Conservation (phyloP, 140 eudicot genomes). For the Anethum foeniculum region DNA sequence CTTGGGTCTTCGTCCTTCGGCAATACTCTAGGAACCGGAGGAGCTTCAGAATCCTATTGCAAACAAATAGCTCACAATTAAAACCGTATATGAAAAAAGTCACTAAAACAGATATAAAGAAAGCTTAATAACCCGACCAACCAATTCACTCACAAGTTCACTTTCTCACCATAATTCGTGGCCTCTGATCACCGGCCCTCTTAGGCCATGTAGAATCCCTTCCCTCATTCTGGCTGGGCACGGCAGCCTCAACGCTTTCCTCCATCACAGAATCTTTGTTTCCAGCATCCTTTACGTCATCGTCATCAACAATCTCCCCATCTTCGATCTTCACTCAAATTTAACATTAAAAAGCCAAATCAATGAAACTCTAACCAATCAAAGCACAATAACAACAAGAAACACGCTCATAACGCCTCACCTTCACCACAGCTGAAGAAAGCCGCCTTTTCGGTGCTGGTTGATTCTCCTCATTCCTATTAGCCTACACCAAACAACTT, state of each 20-base stretch:
- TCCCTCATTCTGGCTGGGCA: conserved; percentile 31
- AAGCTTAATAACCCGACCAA: not conserved
- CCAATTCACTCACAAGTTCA: not conserved
- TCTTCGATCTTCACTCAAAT: conserved; percentile 57
- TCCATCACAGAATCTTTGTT: conserved; percentile 30
- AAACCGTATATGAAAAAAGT: not conserved
- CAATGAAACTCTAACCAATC: not conserved
- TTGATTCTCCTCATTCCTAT: conserved; percentile 75
- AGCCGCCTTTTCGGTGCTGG: conserved; percentile 80
- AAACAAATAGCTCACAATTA: not conserved
- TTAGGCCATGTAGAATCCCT: conserved; percentile 42
- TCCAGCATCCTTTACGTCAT: conserved; percentile 26
- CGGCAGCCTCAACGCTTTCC: conserved; percentile 23
- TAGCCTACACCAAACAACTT: conserved; percentile 42
- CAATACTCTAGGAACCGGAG: conserved; percentile 76
- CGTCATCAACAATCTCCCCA: conserved; percentile 65
- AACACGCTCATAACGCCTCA: conserved; percentile 14
- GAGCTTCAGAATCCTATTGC: conserved; percentile 60
- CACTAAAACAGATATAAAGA: not conserved
- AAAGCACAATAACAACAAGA: not conserved
- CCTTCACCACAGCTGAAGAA: conserved; percentile 95
- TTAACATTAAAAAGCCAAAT: not conserved
- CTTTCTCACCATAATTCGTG: conserved; percentile 37
- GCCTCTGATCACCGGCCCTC: conserved; percentile 59
- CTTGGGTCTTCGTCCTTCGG: conserved; percentile 88